A percentile compares a stretch with the other conserved stretches of the same genome.
Evolutionary conservation across 441 rosid species (phyloP).

Genomic region (Pelargonium cotyledonis): DNA sequence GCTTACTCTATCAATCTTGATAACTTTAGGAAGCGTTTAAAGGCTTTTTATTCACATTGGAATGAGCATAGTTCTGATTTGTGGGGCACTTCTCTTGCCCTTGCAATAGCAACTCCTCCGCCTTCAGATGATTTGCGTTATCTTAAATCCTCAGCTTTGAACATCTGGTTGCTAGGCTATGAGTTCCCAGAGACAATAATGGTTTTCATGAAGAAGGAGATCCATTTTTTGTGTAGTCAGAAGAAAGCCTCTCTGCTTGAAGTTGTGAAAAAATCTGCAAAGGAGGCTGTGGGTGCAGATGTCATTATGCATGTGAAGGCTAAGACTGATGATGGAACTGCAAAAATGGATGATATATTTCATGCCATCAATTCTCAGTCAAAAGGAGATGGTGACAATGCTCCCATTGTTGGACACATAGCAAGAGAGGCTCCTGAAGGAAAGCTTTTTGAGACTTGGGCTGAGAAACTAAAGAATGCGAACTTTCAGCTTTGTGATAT

Average conservation of each 20-base stretch:
- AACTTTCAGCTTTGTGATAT: conserved; percentile 1
- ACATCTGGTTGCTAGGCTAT: conserved; percentile 8
- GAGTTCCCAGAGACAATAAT: conserved; percentile 1
- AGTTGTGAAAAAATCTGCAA: conserved; percentile 3
- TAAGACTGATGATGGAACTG: not conserved
- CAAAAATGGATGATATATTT: not conserved
- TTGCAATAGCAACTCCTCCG: conserved; percentile 2
- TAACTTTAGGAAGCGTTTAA: not conserved
- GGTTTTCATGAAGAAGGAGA: conserved; percentile 5
- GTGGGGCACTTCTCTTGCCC: not conserved
- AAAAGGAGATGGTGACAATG: not conserved
- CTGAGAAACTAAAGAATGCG: not conserved
- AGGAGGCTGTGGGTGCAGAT: conserved; percentile 1
- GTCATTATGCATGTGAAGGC: not conserved
- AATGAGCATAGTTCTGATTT: not conserved
- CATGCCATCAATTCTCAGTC: not conserved
- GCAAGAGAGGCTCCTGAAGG: conserved; percentile 7
- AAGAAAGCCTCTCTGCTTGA: conserved; percentile 1
- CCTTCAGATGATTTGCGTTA: conserved; percentile 1
- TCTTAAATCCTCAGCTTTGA: conserved; percentile 1
- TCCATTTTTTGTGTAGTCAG: not conserved
- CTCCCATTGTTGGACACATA: not conserved
- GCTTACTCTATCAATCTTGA: not conserved
- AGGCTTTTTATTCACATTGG: not conserved
- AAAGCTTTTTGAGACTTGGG: not conserved